phyloP scores from a whole-genome alignment of 2,329 filamentous ascomycete genomes.

The Sclerotiophoma versabilis region DNA sequence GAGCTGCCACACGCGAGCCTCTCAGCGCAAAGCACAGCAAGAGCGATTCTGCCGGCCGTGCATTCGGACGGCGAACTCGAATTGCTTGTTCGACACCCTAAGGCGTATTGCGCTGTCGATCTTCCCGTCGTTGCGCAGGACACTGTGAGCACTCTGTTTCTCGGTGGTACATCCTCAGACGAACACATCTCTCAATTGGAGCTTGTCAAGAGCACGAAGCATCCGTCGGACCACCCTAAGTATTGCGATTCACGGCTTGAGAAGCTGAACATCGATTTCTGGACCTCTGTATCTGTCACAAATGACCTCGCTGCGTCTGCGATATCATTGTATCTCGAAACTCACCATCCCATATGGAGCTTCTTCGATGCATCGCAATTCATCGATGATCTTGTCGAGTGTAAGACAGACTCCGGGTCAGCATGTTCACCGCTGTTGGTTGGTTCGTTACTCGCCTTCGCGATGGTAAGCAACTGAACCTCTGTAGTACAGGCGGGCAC shows the following conservation, averaged over 20 bases:
- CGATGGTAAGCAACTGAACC: slow-evolving; percentile 8
- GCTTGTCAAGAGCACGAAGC: background rate
- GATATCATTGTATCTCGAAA: slow-evolving; percentile 21
- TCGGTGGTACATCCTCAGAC: slow-evolving; percentile 1
- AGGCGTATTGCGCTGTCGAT: slow-evolving; percentile 15
- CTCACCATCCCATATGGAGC: slow-evolving; percentile 19
- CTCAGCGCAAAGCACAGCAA: slow-evolving; percentile 17
- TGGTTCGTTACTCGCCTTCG: slow-evolving; percentile 16
- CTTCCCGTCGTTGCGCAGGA: slow-evolving; percentile 7
- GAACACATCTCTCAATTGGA: slow-evolving; percentile 4
- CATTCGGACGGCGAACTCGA: slow-evolving; percentile 22
- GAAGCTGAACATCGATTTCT: slow-evolving; percentile 17
- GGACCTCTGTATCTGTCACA: slow-evolving; percentile 15
- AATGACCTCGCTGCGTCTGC: slow-evolving; percentile 17
- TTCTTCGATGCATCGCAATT: slow-evolving; percentile 22
- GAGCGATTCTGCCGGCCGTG: slow-evolving; percentile 16
- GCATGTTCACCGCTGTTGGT: slow-evolving; percentile 18
- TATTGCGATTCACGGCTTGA: slow-evolving; percentile 21
- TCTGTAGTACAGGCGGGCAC: background rate
- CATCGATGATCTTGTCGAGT: slow-evolving; percentile 14
- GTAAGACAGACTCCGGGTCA: slow-evolving; percentile 2
- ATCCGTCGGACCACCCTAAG: background rate
- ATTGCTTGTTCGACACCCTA: slow-evolving; percentile 17
- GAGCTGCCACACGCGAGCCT: slow-evolving; percentile 2
- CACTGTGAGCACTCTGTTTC: slow-evolving; percentile 11